Evolutionary conservation across 306 rosid species (phyloP).

Genomic region (Fagus sylvatica): DNA sequence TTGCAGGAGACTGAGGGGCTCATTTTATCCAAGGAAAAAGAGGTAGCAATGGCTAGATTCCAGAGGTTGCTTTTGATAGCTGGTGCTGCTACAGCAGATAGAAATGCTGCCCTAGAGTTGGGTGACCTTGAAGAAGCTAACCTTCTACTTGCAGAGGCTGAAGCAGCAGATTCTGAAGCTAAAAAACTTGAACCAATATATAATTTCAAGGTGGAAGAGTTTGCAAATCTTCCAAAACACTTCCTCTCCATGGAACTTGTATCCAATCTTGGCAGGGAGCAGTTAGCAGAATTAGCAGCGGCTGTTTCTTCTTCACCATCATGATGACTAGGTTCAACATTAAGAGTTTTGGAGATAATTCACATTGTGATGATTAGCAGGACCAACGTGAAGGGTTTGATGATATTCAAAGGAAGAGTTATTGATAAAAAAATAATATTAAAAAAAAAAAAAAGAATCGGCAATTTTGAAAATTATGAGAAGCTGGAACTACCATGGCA

Average conservation of each 20-base stretch:
- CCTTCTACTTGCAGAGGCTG: constrained; percentile 77
- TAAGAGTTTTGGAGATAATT: constrained; percentile 8
- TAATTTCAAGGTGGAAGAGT: constrained; percentile 52
- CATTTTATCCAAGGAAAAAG: constrained; percentile 66
- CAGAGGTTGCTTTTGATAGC: constrained; percentile 67
- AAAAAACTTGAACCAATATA: constrained; percentile 55
- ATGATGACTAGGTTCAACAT: not conserved
- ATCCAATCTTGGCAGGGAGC: constrained; percentile 55
- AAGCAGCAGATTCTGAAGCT: constrained; percentile 72
- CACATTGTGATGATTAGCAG: not conserved
- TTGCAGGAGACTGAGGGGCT: constrained; percentile 64
- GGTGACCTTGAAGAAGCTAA: constrained; percentile 75
- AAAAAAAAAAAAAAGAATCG: not conserved
- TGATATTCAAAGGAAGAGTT: constrained; percentile 19
- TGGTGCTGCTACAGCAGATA: constrained; percentile 68
- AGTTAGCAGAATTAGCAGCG: constrained; percentile 63
- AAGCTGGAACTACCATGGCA: constrained; percentile 14
- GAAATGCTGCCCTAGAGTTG: constrained; percentile 63
- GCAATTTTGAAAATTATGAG: not conserved
- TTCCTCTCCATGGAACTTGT: constrained; percentile 76
- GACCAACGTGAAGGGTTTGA: not conserved
- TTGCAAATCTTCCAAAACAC: constrained; percentile 43
- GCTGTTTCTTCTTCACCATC: constrained; percentile 17
- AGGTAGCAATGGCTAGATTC: constrained; percentile 69
- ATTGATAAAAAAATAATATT: not conserved